Base-by-base conservation (phyloP, 352 stramenopile genomes). In the Phytophthora gonapodyides region DNA sequence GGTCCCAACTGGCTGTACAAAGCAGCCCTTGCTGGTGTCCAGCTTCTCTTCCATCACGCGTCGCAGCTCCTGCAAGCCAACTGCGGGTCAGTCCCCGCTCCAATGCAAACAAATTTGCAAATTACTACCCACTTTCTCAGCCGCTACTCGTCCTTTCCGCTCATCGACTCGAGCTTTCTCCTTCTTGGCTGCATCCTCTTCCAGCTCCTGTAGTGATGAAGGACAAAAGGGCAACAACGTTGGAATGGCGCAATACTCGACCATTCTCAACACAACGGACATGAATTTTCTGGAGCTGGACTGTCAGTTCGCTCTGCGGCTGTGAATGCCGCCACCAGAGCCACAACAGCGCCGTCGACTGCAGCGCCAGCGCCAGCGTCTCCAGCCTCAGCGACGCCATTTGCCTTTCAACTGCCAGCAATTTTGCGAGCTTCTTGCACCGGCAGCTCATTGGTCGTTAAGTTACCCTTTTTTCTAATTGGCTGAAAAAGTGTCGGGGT, bases 31-130 rank as follows among this genome's bases (percentile, higher is more conserved):
- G 52, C 71, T 84, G 13, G 80, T 91, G 49, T 96, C 76, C 17
- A 92, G 54, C 60, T 94, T 89, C 46, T 88, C 73, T 6, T 90
- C 71, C 78, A 91, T 85, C 45, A 93, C 71, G 35, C 69, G 71
- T 9, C 86, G 72, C 49, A 93, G 52, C 37, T 94, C 82, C 82
- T 92, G 61, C 10, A n/a, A 34, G 41, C 5, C n/a, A 21, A 31
- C 0, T 31, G 27, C 0, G 8, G 27, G 16, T 68, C 51, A 66
- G 34, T 33, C 6, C 27, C 10, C 12, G 21, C 5, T 17, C 10
- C 16, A 35, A 45, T 57, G 21, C 31, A 58, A 55, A 40, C 13
- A 2, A 15, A 21, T 15, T 3, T 36, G 2, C 10, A 42, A 8
- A 33, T 16, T 13, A 38, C 16, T 37, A 8, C 8, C 27, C 34